A percentile compares a stretch with the other conserved stretches of the same genome.
These are phyloP conservation scores for Pythium scleroteichum DNA, from an alignment of 352 stramenopile genomes.

Conservation along the genomic window DNA sequence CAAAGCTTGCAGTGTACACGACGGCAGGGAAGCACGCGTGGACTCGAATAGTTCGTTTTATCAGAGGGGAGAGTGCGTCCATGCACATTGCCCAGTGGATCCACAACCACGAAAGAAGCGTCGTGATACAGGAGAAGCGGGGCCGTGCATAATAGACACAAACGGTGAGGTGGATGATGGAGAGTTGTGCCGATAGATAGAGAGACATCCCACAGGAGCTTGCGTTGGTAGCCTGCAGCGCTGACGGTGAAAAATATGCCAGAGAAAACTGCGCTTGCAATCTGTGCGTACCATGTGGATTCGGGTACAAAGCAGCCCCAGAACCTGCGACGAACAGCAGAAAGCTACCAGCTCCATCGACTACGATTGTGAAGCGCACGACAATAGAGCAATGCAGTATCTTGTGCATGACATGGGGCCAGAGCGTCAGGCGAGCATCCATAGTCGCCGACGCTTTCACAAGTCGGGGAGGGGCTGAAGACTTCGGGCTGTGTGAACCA, in stretches of 20 bases:
- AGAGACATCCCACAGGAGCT: neutral
- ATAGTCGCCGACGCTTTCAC: too few species aligned
- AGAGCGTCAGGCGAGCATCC: too few species aligned
- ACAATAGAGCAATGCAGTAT: too few species aligned
- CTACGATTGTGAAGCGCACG: too few species aligned
- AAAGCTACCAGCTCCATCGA: too few species aligned
- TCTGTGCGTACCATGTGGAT: neutral
- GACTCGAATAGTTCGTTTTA: neutral
- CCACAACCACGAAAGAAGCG: slow-evolving; percentile 18
- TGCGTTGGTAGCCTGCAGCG: neutral
- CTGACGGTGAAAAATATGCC: neutral
- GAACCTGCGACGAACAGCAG: too few species aligned
- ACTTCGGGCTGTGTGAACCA: too few species aligned
- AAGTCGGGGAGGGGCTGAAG: too few species aligned
- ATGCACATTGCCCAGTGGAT: slow-evolving; percentile 20
- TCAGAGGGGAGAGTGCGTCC: slow-evolving; percentile 7
- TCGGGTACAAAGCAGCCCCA: too few species aligned
- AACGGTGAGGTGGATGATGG: slow-evolving; percentile 8
- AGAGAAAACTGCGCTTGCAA: neutral
- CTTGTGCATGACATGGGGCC: too few species aligned
- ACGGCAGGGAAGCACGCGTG: slow-evolving; percentile 3
- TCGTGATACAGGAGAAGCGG: neutral
- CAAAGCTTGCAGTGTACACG: neutral
- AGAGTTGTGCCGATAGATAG: slow-evolving; percentile 20
- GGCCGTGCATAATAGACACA: slow-evolving; percentile 21